Conservation (phyloP, 352 stramenopile species). For the Albugo laibachii region DNA sequence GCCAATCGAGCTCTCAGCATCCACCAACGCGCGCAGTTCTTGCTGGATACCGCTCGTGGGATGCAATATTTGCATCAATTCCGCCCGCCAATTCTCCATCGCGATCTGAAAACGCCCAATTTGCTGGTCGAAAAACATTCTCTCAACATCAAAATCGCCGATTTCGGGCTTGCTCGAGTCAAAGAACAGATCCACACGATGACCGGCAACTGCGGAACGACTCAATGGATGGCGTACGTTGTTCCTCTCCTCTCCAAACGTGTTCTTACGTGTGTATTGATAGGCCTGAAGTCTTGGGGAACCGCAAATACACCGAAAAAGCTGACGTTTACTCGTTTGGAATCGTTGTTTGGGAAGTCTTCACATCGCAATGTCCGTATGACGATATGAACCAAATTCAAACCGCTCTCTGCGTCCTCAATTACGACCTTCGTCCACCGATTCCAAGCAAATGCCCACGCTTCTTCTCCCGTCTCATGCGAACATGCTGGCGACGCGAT, state of each 20-base stretch:
- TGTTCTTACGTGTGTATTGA: background rate
- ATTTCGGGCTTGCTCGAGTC: slow-evolving; percentile 82
- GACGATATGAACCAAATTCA: slow-evolving; percentile 82
- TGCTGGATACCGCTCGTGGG: slow-evolving; percentile 51
- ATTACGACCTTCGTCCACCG: slow-evolving; percentile 44
- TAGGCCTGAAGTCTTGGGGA: slow-evolving; percentile 74
- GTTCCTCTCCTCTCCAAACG: background rate
- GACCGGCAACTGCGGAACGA: slow-evolving; percentile 81
- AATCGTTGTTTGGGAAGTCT: slow-evolving; percentile 89
- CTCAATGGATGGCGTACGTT: slow-evolving; percentile 62
- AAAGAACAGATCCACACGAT: slow-evolving; percentile 85
- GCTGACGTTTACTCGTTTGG: slow-evolving; percentile 86
- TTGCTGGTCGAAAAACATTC: slow-evolving; percentile 55
- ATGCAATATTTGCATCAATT: slow-evolving; percentile 82
- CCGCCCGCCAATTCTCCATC: slow-evolving; percentile 69
- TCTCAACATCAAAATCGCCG: slow-evolving; percentile 80
- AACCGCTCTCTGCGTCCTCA: slow-evolving; percentile 52
- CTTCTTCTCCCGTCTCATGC: slow-evolving; percentile 58
- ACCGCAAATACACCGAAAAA: slow-evolving; percentile 85
- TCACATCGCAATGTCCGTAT: slow-evolving; percentile 76
- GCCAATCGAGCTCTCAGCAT: slow-evolving; percentile 15
- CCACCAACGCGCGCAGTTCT: slow-evolving; percentile 30
- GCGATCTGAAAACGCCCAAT: slow-evolving; percentile 83
- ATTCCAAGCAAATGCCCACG: slow-evolving; percentile 38
- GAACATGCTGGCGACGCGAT: slow-evolving; percentile 55